A percentile compares a stretch with the other conserved stretches of the same genome.
These are phyloP conservation scores for Thielaviopsis punctulata DNA, from an alignment of 2,329 filamentous ascomycete genomes.

Conservation along the genomic window DNA sequence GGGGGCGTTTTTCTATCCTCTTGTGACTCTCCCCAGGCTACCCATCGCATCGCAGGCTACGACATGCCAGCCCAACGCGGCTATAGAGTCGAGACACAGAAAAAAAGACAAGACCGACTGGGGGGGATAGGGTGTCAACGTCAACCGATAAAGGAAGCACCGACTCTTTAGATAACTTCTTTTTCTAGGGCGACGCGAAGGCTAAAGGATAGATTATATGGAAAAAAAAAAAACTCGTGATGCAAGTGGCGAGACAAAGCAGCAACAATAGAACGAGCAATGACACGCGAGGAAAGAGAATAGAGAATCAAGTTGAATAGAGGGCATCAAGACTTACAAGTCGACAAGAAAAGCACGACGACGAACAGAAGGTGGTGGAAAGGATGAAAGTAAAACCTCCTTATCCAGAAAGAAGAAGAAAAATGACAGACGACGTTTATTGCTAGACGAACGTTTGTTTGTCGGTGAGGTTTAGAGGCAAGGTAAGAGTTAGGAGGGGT, in stretches of 20 bases:
- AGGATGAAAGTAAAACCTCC: slow-evolving; percentile 10
- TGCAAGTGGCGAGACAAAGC: background rate
- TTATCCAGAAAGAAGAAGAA: slow-evolving; percentile 11
- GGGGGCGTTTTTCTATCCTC: background rate
- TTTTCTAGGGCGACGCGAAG: background rate
- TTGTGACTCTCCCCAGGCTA: background rate
- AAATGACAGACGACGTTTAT: slow-evolving; percentile 7
- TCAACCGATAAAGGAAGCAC: background rate
- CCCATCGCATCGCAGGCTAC: background rate
- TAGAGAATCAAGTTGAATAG: background rate
- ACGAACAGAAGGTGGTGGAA: slow-evolving; percentile 5
- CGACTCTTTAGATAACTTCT: background rate
- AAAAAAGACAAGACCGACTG: background rate
- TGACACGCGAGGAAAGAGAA: background rate
- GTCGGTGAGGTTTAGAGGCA: slow-evolving; percentile 11
- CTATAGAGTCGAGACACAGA: background rate
- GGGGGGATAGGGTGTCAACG: background rate
- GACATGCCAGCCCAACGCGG: background rate
- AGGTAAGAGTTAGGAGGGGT: slow-evolving; percentile 1
- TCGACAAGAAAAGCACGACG: slow-evolving; percentile 9
- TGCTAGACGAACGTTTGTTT: slow-evolving; percentile 11
- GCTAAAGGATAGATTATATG: background rate
- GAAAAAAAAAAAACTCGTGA: background rate
- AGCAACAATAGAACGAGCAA: background rate
- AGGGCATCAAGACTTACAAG: slow-evolving; percentile 3